phyloP scores from a whole-genome alignment of 495 filamentous ascomycete genomes.

The Penicillium chermesinum region DNA sequence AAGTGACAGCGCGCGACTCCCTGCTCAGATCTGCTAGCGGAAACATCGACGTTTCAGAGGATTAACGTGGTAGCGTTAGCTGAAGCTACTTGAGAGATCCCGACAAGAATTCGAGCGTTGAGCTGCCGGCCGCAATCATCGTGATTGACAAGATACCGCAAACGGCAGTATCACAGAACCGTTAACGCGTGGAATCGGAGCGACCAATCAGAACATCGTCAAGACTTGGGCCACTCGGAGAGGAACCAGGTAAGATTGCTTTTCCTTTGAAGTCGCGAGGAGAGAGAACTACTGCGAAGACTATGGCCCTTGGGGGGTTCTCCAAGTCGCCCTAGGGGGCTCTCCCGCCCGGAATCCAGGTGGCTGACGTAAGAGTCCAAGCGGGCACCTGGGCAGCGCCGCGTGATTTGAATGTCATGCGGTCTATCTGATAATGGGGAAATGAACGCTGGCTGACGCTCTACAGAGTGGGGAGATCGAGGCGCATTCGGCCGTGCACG shows the following conservation, averaged over 20 bases:
- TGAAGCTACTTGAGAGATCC: not conserved
- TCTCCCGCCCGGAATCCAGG: not conserved
- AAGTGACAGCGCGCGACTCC: not conserved
- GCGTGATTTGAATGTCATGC: not conserved
- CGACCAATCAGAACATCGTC: not conserved
- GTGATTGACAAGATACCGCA: not conserved
- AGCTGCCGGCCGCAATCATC: not conserved
- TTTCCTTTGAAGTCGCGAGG: not conserved
- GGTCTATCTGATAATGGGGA: not conserved
- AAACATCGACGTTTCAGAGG: not conserved
- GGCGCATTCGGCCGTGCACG: too few relatives aligned
- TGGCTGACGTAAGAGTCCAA: conserved; percentile 1
- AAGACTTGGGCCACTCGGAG: not conserved
- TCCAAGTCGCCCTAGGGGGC: not conserved
- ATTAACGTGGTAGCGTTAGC: not conserved
- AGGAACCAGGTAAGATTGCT: not conserved
- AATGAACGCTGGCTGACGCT: too few relatives aligned
- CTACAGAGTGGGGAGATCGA: too few relatives aligned
- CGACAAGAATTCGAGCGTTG: not conserved
- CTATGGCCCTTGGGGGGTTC: not conserved
- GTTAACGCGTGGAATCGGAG: not conserved
- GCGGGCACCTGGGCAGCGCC: too few relatives aligned
- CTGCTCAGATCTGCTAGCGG: not conserved
- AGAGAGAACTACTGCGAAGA: not conserved
- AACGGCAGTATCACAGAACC: not conserved